These are phyloP conservation scores for Lepidium campestre DNA, from an alignment of 441 rosid species.

Conservation along the genomic window DNA sequence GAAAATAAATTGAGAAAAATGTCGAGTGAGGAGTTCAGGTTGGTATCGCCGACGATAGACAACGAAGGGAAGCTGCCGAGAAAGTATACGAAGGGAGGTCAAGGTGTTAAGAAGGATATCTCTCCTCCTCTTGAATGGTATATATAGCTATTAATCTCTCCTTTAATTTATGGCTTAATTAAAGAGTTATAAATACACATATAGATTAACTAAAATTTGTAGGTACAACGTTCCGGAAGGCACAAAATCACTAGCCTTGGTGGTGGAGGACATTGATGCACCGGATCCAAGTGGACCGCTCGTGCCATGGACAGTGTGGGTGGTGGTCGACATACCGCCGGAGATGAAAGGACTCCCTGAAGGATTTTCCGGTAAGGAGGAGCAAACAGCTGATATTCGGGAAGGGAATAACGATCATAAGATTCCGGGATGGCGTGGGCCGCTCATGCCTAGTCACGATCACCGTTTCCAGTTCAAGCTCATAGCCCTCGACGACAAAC, in stretches of 20 bases:
- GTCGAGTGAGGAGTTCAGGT: constrained; percentile 26
- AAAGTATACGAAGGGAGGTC: constrained; percentile 29
- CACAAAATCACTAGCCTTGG: constrained; percentile 54
- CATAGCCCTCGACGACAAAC: constrained; percentile 47
- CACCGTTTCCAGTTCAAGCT: constrained; percentile 70
- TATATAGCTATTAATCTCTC: background rate
- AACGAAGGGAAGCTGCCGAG: constrained; percentile 28
- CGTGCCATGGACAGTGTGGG: constrained; percentile 81
- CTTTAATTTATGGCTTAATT: too few species aligned
- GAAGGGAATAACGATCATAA: constrained; percentile 71
- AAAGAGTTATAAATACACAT: too few species aligned
- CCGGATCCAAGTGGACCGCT: constrained; percentile 66
- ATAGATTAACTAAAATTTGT: too few species aligned
- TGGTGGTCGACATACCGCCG: constrained; percentile 60
- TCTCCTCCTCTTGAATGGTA: constrained; percentile 36
- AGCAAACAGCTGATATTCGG: constrained; percentile 37
- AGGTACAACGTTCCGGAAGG: constrained; percentile 74
- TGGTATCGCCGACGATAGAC: constrained; percentile 31
- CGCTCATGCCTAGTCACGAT: constrained; percentile 46
- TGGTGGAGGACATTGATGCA: constrained; percentile 74
- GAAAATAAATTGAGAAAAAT: background rate
- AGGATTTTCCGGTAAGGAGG: constrained; percentile 60
- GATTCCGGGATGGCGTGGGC: constrained; percentile 73
- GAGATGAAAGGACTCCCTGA: constrained; percentile 57
- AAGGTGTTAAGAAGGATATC: constrained; percentile 20